Evolutionary conservation across 768 basidiomycete species (phyloP).

Genomic region (Amanita jacksonii): DNA sequence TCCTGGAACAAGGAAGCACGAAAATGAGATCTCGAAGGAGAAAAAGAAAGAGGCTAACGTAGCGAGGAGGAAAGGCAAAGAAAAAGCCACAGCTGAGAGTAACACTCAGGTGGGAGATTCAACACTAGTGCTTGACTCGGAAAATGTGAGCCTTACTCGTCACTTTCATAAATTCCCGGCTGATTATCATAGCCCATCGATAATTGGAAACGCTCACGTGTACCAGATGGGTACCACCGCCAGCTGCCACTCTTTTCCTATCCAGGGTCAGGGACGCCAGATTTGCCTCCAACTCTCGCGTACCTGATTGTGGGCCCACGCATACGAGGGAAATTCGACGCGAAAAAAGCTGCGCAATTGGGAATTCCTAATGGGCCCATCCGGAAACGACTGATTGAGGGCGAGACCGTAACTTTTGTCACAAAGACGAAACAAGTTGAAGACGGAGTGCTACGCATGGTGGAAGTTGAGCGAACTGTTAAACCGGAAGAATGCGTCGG

Average conservation of each 20-base stretch:
- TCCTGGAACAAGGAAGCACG: slow-evolving; percentile 24
- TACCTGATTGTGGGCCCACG: slow-evolving; percentile 46
- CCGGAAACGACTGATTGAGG: slow-evolving; percentile 52
- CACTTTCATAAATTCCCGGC: background rate
- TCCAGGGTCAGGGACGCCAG: slow-evolving; percentile 7
- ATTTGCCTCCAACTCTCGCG: slow-evolving; percentile 30
- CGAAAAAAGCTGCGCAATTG: slow-evolving; percentile 47
- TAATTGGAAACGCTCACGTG: slow-evolving; percentile 19
- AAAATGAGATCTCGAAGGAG: slow-evolving; percentile 9
- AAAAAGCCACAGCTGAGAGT: background rate
- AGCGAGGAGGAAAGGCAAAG: background rate
- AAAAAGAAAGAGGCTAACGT: slow-evolving; percentile 11
- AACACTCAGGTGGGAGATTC: too few species aligned
- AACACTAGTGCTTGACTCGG: background rate
- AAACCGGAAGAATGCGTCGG: slow-evolving; percentile 52
- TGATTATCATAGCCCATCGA: slow-evolving; percentile 18
- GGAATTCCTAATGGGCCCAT: slow-evolving; percentile 52
- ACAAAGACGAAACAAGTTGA: slow-evolving; percentile 35
- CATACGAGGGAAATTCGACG: slow-evolving; percentile 65
- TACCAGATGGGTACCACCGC: slow-evolving; percentile 23
- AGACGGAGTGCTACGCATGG: slow-evolving; percentile 12
- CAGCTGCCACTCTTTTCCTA: slow-evolving; percentile 29
- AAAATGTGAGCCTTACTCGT: slow-evolving; percentile 7
- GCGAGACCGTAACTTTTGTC: slow-evolving; percentile 50
- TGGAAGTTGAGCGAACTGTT: slow-evolving; percentile 24